Base-by-base conservation (phyloP, 306 rosid genomes). In the Vigna radiata region DNA sequence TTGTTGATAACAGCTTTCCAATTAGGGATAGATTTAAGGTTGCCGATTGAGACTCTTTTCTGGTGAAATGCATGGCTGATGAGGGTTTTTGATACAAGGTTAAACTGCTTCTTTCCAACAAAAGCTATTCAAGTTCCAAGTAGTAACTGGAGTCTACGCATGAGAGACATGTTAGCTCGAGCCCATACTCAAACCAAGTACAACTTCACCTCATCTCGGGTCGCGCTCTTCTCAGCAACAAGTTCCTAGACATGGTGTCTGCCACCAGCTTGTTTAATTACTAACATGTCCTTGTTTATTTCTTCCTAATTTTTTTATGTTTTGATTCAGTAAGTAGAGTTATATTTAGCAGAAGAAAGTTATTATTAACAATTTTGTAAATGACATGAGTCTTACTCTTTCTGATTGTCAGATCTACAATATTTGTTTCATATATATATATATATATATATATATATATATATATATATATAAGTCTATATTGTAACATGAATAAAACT, bases 241-340 rank as follows among this genome's bases (percentile, higher is more conserved):
- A 89, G 85, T 87, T 87, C 91, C 89, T 43, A 87, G 89, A 82
- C 71, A 19, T 2, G 3, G 33, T 74, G 75, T 76, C 70, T 44
- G 48, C 79, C 62, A n/a, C 77, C 16, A 11, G 4, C 0, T 7
- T 5, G 5, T 31, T 60, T 77, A 81, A 77, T 85, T 81, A 85
- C 88, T 37, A 15, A 66, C 58, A 21, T 70, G 44, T 78, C 89
- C 70, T 18, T 36, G 2, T 6, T 1, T 2, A 6, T 6, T 1
- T 7, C 8, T 36, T 36, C 2, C 41, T 36, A 0, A 33, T 1
- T 33, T 33, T 25, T 5, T 4, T 5, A 33, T 33, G 37, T 6
- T 6, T 33, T 33, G 7, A 33, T 33, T 5, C 6, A 5, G 37
- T 33, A 8, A 29, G 33, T 25, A 25, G 3, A 2, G 3, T 23